Conservation (phyloP, 257 asterid species). For the Fraxinus pennsylvanica region DNA sequence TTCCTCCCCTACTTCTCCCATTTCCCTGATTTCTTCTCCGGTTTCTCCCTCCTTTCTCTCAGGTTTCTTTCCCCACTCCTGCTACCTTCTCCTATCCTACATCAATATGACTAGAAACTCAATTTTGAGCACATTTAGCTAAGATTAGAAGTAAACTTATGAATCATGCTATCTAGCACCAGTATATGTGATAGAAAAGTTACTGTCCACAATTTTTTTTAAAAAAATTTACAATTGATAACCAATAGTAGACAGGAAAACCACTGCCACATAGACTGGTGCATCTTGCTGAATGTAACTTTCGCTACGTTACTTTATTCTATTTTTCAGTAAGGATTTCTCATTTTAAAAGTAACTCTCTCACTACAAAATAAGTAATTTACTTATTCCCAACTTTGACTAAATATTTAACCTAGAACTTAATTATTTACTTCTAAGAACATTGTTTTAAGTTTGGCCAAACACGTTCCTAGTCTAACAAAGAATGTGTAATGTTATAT, state of each 20-base stretch:
- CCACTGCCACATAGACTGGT: no score
- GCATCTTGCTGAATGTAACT: neutral
- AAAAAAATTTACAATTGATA: no score
- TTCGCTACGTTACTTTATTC: neutral
- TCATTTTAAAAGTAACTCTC: neutral
- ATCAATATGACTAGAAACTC: constrained; percentile 4
- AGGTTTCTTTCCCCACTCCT: no score
- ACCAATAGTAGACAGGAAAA: no score
- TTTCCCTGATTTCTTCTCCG: no score
- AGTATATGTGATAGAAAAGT: no score
- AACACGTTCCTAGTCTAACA: neutral
- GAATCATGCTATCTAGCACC: no score
- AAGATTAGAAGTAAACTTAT: no score
- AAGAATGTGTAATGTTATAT: constrained; percentile 6
- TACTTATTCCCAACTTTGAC: neutral
- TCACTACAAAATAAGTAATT: neutral
- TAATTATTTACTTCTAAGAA: neutral
- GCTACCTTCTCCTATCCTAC: no score
- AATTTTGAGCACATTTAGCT: neutral
- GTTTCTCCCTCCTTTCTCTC: no score
- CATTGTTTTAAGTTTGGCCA: neutral
- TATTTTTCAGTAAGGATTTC: neutral
- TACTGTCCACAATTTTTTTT: no score
- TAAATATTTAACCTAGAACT: neutral
- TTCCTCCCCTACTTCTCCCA: no score